Base-by-base conservation (phyloP, 495 filamentous ascomycete genomes). In the Chlorociboria aeruginascens region DNA sequence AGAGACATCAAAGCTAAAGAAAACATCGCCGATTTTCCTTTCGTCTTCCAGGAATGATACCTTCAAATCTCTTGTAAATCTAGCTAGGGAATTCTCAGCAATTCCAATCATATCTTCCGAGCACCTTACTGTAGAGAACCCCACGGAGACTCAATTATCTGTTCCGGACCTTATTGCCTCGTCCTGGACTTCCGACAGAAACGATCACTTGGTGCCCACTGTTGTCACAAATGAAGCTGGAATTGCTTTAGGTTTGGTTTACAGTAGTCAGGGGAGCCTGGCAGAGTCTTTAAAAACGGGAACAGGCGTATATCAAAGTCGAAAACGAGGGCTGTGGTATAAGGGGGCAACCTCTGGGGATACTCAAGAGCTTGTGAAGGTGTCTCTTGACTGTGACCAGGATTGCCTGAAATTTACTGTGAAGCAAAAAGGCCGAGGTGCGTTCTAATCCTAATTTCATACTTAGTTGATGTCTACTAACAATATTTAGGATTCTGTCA, bases 331-430 rank as follows among this genome's bases (percentile, higher is more conserved):
- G 2, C 66, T 98, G 20, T 98, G 92, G 92, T 87, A 93, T 66
- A 98, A 98, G 66, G 92, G 92, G 17, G 86, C 89, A 32, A 88
- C 82, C 8, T 95, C 89, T 43, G 93, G 92, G 25, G 89, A 96
- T 62, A 83, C 82, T 1, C 92, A 98, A 62, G 81, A 96, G 61
- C 68, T 98, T 43, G 72, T 96, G 17, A 78, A 77, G 32, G 79
- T 98, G 54, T 81, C 85, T 3, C 65, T 85, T 20, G 92, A 98
- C 59, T 98, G 92, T 63, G 92, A 98, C 61, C 78, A 81, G 47
- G 92, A 98, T 66, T 93, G 89, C 50, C 65, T 98, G 50, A 80
- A 82, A 43, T 97, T 95, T 61, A 71, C 83, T 2, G 92, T 97
- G 14, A 79, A 78, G 55, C 92, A 98, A 62, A 86, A 83, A 59